Conservation (phyloP, 208 protist genomes). For the Trichomonas tenax region DNA sequence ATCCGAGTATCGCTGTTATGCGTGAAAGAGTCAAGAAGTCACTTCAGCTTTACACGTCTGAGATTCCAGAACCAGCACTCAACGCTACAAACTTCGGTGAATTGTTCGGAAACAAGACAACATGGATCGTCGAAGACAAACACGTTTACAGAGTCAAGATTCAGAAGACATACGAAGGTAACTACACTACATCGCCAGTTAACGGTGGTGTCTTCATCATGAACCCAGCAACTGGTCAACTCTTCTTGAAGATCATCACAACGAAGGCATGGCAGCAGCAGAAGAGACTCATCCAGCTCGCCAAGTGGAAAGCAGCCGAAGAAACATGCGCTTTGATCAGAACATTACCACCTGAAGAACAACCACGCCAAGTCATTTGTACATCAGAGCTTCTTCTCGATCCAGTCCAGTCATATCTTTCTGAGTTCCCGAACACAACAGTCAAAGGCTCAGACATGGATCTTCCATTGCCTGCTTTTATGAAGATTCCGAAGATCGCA, state of each 20-base stretch:
- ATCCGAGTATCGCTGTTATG: conserved; percentile 96
- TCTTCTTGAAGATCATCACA: conserved; percentile 99
- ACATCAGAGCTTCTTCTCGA: conserved; percentile 92
- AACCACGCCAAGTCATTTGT: conserved; percentile 98
- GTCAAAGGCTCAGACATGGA: conserved; percentile 97
- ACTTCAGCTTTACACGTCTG: conserved; percentile 95
- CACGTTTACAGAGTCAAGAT: conserved; percentile 96
- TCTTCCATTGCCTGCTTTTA: conserved; percentile 89
- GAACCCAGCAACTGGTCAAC: conserved; percentile 94
- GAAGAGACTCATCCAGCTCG: conserved; percentile 98
- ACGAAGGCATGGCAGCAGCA: conserved; percentile 96
- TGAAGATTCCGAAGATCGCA: conserved; percentile 96
- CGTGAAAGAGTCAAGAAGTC: conserved; percentile 96
- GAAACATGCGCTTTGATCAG: conserved; percentile 96
- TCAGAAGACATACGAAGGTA: conserved; percentile 94
- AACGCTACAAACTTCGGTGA: conserved; percentile 71
- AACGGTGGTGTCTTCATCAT: conserved; percentile 98
- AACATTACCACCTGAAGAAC: conserved; percentile 90
- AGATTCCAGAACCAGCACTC: conserved; percentile 97
- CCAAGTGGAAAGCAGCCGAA: conserved; percentile 98
- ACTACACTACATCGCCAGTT: conserved; percentile 65
- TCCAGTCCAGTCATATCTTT: conserved; percentile 78
- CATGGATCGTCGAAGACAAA: conserved; percentile 79
- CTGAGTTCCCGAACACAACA: conserved; percentile 99
- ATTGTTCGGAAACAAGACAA: conserved; percentile 96